Percentiles rank a stretch among this genome's conserved stretches.
These are phyloP conservation scores for Plasmodium knowlesi DNA, from an alignment of 169 alveolate species.

Conservation along the genomic window DNA sequence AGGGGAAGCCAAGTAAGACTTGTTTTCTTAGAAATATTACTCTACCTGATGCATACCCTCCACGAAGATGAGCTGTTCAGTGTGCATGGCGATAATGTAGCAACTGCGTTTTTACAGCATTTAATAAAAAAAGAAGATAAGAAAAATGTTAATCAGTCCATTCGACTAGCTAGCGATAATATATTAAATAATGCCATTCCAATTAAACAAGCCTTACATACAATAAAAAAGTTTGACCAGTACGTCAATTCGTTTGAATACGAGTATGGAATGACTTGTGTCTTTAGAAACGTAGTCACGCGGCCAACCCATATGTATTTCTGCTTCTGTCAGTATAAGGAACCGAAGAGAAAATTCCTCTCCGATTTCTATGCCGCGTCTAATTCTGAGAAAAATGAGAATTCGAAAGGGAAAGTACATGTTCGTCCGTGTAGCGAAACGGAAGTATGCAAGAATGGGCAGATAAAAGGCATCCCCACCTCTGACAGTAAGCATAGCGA, in stretches of 20 bases:
- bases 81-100: neutral
- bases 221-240: slow-evolving; percentile 51
- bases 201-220: slow-evolving; percentile 29
- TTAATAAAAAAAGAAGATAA: neutral
- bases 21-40: slow-evolving; percentile 69
- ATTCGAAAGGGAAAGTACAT: neutral
- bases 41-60: slow-evolving; percentile 57
- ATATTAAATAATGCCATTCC: slow-evolving; percentile 35
- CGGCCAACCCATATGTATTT: slow-evolving; percentile 56
- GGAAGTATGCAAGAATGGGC: neutral
- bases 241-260: slow-evolving; percentile 73
- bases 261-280: slow-evolving; percentile 76
- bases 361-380: slow-evolving; percentile 24
- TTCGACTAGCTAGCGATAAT: slow-evolving; percentile 19
- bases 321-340: slow-evolving; percentile 62
- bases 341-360: slow-evolving; percentile 62
- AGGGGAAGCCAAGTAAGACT: slow-evolving; percentile 8
- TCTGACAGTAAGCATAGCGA: neutral
- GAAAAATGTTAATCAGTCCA: slow-evolving; percentile 2
- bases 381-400: neutral
- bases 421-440: neutral
- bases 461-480: neutral
- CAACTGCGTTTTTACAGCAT: slow-evolving; percentile 5
- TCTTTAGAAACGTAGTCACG: slow-evolving; percentile 63
- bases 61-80: slow-evolving; percentile 53